These are phyloP conservation scores for Suillus hirtellus DNA, from an alignment of 768 basidiomycete genomes.

Conservation along the genomic window DNA sequence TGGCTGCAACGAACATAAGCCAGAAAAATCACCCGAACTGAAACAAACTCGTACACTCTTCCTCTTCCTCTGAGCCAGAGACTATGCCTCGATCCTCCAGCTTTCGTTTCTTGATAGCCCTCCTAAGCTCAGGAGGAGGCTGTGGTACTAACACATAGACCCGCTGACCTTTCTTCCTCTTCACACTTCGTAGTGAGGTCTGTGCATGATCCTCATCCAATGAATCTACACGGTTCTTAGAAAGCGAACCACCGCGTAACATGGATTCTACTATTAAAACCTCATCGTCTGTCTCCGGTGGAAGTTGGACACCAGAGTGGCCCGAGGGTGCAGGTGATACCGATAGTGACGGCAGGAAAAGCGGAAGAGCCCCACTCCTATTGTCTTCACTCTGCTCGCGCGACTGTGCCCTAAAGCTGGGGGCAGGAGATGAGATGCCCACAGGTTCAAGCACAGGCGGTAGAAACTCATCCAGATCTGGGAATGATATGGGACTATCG, in stretches of 20 bases:
- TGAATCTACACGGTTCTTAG: conserved; percentile 23
- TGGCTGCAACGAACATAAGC: conserved; percentile 39
- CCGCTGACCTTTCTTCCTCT: conserved; percentile 25
- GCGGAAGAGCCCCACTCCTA: conserved; percentile 34
- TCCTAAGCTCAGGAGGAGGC: conserved; percentile 24
- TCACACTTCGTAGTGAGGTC: conserved; percentile 15
- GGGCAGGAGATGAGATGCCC: conserved; percentile 5
- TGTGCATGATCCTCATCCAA: conserved; percentile 12
- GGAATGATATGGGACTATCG: conserved; percentile 18
- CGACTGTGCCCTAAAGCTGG: conserved; percentile 14
- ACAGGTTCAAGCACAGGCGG: conserved; percentile 9
- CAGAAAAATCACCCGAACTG: conserved; percentile 21
- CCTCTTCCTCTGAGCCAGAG: conserved; percentile 22
- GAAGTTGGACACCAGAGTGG: conserved; percentile 12
- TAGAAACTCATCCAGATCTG: conserved; percentile 16
- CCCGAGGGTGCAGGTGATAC: conserved; percentile 29
- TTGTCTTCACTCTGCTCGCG: conserved; percentile 16
- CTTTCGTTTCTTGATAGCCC: conserved; percentile 22
- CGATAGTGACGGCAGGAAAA: conserved; percentile 51
- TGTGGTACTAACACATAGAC: conserved; percentile 33
- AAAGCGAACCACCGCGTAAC: conserved; percentile 2
- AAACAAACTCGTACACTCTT: conserved; percentile 33
- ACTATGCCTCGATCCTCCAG: conserved; percentile 12
- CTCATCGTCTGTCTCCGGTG: conserved; percentile 25
- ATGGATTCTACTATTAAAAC: conserved; percentile 14